phyloP scores from a whole-genome alignment of 2,329 filamentous ascomycete genomes.

The Tolypocladium nubicola region DNA sequence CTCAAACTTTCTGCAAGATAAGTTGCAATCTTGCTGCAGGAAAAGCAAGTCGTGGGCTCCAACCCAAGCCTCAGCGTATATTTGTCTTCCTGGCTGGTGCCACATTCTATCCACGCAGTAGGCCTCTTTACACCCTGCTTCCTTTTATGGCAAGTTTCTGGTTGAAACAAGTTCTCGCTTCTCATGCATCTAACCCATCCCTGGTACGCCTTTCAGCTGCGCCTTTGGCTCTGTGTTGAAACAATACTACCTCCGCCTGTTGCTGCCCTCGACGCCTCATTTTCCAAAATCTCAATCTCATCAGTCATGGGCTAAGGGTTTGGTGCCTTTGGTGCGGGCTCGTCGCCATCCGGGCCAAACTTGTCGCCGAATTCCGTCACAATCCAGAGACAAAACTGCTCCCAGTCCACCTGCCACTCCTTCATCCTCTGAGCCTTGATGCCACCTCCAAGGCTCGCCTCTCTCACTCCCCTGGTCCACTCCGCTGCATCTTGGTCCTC shows the following conservation, averaged over 20 bases:
- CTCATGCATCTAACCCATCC: not conserved
- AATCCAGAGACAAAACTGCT: constrained; percentile 85
- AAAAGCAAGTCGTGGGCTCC: not conserved
- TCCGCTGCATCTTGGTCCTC: constrained; percentile 64
- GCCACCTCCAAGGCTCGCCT: constrained; percentile 61
- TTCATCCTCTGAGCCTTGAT: constrained; percentile 62
- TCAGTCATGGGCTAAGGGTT: not conserved
- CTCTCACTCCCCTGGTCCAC: constrained; percentile 64
- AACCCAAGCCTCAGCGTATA: not conserved
- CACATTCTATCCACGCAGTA: not conserved
- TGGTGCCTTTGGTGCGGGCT: not conserved
- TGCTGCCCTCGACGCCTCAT: not conserved
- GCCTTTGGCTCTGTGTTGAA: not conserved
- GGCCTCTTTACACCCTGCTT: not conserved
- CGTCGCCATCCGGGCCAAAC: constrained; percentile 30
- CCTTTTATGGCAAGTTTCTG: not conserved
- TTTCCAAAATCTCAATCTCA: not conserved
- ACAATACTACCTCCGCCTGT: not conserved
- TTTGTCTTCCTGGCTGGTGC: not conserved
- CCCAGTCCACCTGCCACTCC: constrained; percentile 75
- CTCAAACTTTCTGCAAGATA: not conserved
- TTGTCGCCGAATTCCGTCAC: constrained; percentile 65
- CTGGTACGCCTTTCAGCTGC: not conserved
- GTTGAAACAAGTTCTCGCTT: not conserved
- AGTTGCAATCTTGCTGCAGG: not conserved